phyloP scores from a whole-genome alignment of 2,329 filamentous ascomycete species.

The Colletotrichum godetiae region DNA sequence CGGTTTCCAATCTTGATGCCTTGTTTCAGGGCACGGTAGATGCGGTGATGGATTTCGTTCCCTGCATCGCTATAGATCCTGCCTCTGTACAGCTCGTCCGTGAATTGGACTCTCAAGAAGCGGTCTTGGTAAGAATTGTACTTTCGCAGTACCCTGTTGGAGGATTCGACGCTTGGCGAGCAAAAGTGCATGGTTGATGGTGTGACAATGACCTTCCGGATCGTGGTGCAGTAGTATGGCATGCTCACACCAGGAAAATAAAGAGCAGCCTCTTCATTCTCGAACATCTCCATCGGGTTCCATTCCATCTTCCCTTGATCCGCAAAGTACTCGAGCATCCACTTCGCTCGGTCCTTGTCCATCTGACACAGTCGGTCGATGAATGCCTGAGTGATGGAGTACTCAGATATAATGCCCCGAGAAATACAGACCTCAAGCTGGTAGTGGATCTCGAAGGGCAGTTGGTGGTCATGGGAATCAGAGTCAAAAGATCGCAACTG shows the following conservation, averaged over 20 bases:
- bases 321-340: conserved; percentile 79
- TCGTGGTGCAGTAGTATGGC: conserved; percentile 78
- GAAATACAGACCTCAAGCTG: conserved; percentile 96
- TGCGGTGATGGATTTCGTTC: conserved; percentile 74
- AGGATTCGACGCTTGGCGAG: conserved; percentile 84
- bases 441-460: conserved; percentile 83
- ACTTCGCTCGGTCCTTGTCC: conserved; percentile 63
- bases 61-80: conserved; percentile 67
- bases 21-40: conserved; percentile 77
- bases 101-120: conserved; percentile 91
- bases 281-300: conserved; percentile 80
- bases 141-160: conserved; percentile 85
- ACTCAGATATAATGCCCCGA: conserved; percentile 79
- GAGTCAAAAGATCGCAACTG: background rate
- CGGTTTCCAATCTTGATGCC: conserved; percentile 87
- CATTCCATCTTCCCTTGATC: conserved; percentile 71
- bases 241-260: conserved; percentile 63
- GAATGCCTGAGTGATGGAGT: conserved; percentile 77
- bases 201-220: conserved; percentile 83
- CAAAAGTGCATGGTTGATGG: conserved; percentile 85
- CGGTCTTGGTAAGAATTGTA: conserved; percentile 77
- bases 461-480: conserved; percentile 32
- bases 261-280: conserved; percentile 59
- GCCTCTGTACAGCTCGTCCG: conserved; percentile 77
- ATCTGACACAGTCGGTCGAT: conserved; percentile 66